A percentile compares a stretch with the other conserved stretches of the same genome.
Evolutionary conservation across 1,284 basidiomycete species (phyloP).

Genomic region (Coriolopsis trogii): DNA sequence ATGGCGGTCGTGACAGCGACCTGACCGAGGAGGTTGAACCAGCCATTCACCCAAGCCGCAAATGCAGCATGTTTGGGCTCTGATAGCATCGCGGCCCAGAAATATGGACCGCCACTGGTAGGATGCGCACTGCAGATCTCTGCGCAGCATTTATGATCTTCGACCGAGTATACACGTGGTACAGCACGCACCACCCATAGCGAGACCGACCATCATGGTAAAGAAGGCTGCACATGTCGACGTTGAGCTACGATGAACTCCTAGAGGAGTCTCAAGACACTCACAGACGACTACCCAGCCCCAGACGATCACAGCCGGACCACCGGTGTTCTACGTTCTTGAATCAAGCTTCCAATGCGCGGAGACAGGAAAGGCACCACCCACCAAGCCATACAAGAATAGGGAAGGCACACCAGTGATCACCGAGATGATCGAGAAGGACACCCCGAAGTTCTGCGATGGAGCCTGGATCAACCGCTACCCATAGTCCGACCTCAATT

Average conservation of each 20-base stretch:
- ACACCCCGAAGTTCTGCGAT: conserved; percentile 71
- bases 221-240: conserved; percentile 51
- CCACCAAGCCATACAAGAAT: conserved; percentile 66
- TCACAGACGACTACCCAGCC: conserved; percentile 66
- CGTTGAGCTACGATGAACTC: neutral
- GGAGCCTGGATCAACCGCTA: conserved; percentile 2
- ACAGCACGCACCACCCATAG: conserved; percentile 68
- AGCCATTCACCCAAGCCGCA: conserved; percentile 72
- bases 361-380: conserved; percentile 29
- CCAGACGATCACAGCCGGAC: conserved; percentile 76
- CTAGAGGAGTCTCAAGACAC: neutral
- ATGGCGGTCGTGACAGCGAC: conserved; percentile 79
- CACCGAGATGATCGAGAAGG: conserved; percentile 76
- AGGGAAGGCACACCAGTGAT: conserved; percentile 73
- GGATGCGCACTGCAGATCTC: conserved; percentile 76
- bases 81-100: conserved; percentile 76
- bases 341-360: conserved; percentile 11
- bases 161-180: too few relatives aligned
- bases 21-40: conserved; percentile 79
- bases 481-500: neutral
- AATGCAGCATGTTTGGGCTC: conserved; percentile 55
- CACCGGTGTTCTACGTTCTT: conserved; percentile 61
- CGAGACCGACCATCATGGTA: conserved; percentile 66
- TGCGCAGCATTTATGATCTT: too few relatives aligned
- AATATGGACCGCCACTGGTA: conserved; percentile 75